Percentiles rank a stretch among this genome's conserved stretches.
Evolutionary conservation across 495 filamentous ascomycete species (phyloP).

Genomic region (Penicillium flavigenum): DNA sequence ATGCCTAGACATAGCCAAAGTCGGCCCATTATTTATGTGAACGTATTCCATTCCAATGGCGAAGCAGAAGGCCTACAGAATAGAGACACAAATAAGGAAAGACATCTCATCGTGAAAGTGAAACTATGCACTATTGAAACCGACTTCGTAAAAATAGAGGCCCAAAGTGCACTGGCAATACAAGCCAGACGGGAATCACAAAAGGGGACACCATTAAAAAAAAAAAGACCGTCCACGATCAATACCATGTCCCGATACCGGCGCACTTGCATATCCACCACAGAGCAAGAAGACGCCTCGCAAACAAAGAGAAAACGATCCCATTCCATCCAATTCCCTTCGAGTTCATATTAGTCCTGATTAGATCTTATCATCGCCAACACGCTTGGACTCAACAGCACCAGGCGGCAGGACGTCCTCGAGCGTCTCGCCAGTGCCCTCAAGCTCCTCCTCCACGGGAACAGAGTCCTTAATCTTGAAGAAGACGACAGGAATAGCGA

Average conservation of each 20-base stretch:
- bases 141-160: background rate
- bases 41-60: background rate
- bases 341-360: background rate
- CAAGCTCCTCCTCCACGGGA: conserved; percentile 70
- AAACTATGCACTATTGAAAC: background rate
- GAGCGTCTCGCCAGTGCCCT: conserved; percentile 71
- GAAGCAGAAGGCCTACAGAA: conserved; percentile 1
- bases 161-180: background rate
- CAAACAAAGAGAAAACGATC: background rate
- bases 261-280: background rate
- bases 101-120: background rate
- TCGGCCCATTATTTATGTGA: too few species aligned
- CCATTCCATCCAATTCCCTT: background rate
- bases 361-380: conserved; percentile 16
- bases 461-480: conserved; percentile 69
- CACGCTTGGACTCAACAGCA: conserved; percentile 17
- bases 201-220: background rate
- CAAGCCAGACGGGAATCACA: conserved; percentile 2
- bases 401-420: conserved; percentile 55
- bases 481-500: conserved; percentile 71
- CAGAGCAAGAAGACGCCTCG: background rate
- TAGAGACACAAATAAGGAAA: background rate
- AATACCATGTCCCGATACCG: background rate
- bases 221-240: background rate
- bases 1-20: background rate